Evolutionary conservation across 1,284 basidiomycete species (phyloP).

Genomic region (Microbotryum violaceum): DNA sequence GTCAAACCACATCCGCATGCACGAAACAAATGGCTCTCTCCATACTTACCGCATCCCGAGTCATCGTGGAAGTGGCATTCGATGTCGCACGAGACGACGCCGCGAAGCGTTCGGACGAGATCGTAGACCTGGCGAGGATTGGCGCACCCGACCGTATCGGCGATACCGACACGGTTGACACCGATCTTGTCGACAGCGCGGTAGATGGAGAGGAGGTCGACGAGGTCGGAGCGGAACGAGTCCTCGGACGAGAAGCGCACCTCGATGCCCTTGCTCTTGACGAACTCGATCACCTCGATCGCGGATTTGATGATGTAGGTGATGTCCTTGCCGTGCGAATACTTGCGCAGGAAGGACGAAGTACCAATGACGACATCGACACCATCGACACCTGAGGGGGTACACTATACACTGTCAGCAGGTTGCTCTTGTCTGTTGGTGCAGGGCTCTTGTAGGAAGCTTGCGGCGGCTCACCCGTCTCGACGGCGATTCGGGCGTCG

Average conservation of each 20-base stretch:
- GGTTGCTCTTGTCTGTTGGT: background rate
- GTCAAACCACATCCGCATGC: background rate
- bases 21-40: background rate
- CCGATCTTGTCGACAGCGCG: slow-evolving; percentile 99
- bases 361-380: slow-evolving; percentile 99
- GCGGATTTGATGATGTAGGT: slow-evolving; percentile 94
- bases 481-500: slow-evolving; percentile 95
- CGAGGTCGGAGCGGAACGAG: slow-evolving; percentile 98
- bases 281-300: slow-evolving; percentile 97
- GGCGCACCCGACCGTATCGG: slow-evolving; percentile 97
- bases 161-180: slow-evolving; percentile 97
- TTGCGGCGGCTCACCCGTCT: slow-evolving; percentile 68
- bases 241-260: slow-evolving; percentile 99
- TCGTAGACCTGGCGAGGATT: slow-evolving; percentile 99
- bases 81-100: slow-evolving; percentile 93
- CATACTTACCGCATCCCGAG: slow-evolving; percentile 68
- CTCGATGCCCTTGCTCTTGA: slow-evolving; percentile 99
- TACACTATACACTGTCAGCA: slow-evolving; percentile 7
- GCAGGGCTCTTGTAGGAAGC: background rate
- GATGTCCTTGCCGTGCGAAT: slow-evolving; percentile 99
- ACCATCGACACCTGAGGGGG: slow-evolving; percentile 75
- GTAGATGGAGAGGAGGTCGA: slow-evolving; percentile 97
- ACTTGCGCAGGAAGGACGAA: slow-evolving; percentile 96
- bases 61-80: slow-evolving; percentile 99
- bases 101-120: slow-evolving; percentile 87